Percentiles rank a stretch among this genome's conserved stretches.
Evolutionary conservation across 2,329 filamentous ascomycete species (phyloP).

Genomic region (Diaporthe sp.): DNA sequence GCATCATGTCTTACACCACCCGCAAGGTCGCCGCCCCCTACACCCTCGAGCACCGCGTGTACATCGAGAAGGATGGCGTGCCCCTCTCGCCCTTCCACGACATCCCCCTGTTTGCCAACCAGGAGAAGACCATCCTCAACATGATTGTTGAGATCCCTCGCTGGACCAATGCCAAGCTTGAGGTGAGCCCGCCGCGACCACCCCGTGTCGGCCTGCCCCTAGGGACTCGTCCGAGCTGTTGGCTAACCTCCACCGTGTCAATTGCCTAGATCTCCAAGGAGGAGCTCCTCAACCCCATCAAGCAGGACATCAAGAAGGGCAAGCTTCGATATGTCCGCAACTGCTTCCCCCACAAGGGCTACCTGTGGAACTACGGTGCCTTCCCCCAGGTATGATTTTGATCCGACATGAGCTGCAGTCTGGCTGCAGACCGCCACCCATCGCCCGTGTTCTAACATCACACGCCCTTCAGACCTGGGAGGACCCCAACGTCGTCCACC

Average conservation of each 20-base stretch:
- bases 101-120: constrained; percentile 96
- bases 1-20: constrained; percentile 78
- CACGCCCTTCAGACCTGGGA: constrained; percentile 87
- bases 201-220: background rate
- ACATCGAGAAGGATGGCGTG: constrained; percentile 96
- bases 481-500: constrained; percentile 95
- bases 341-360: constrained; percentile 99
- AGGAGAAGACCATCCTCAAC: constrained; percentile 96
- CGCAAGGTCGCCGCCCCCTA: constrained; percentile 92
- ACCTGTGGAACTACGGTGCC: constrained; percentile 99
- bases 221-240: background rate
- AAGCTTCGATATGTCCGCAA: constrained; percentile 99
- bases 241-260: background rate
- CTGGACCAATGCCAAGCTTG: constrained; percentile 99
- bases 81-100: constrained; percentile 98
- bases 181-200: constrained; percentile 71
- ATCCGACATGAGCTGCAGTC: constrained; percentile 15
- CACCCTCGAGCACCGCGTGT: constrained; percentile 97
- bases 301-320: constrained; percentile 99
- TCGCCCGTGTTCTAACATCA: background rate
- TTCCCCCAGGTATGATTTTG: constrained; percentile 86
- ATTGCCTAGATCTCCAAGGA: constrained; percentile 91
- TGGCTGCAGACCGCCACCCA: constrained; percentile 36
- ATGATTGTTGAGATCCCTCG: constrained; percentile 99
- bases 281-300: constrained; percentile 97